A percentile compares a stretch with the other conserved stretches of the same genome.
phyloP scores from a whole-genome alignment of 2,329 filamentous ascomycete genomes.

The Claviceps sorghi region DNA sequence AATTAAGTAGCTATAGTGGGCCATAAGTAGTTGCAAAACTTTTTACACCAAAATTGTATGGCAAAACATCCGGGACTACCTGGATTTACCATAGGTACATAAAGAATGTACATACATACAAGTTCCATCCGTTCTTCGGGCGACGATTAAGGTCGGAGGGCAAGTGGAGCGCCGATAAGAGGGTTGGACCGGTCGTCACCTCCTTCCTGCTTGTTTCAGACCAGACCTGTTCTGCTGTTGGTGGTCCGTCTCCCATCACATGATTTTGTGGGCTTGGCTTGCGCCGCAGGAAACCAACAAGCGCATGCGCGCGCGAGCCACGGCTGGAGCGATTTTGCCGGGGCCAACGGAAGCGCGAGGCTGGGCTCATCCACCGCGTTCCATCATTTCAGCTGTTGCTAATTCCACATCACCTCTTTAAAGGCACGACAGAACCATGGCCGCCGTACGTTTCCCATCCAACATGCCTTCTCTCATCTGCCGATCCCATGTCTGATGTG shows the following conservation, averaged over 20 bases:
- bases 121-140: too few species aligned
- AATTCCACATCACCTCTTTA: neutral
- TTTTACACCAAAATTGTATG: too few species aligned
- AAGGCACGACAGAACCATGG: slow-evolving; percentile 25
- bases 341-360: slow-evolving; percentile 2
- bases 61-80: too few species aligned
- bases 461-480: neutral
- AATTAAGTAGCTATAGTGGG: too few species aligned
- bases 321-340: slow-evolving; percentile 2
- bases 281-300: neutral
- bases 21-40: too few species aligned
- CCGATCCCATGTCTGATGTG: neutral
- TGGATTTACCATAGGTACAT: too few species aligned
- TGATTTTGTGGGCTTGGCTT: neutral
- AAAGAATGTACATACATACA: too few species aligned
- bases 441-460: slow-evolving; percentile 30
- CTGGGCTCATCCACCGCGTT: neutral
- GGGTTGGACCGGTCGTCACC: neutral
- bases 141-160: neutral
- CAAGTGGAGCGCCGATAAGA: neutral
- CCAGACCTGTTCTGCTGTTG: neutral
- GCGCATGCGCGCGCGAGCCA: neutral
- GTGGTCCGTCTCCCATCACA: neutral
- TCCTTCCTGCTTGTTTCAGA: neutral
- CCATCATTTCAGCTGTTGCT: neutral